Conservation (phyloP, 495 filamentous ascomycete species). For the Xylaria flabelliformis region DNA sequence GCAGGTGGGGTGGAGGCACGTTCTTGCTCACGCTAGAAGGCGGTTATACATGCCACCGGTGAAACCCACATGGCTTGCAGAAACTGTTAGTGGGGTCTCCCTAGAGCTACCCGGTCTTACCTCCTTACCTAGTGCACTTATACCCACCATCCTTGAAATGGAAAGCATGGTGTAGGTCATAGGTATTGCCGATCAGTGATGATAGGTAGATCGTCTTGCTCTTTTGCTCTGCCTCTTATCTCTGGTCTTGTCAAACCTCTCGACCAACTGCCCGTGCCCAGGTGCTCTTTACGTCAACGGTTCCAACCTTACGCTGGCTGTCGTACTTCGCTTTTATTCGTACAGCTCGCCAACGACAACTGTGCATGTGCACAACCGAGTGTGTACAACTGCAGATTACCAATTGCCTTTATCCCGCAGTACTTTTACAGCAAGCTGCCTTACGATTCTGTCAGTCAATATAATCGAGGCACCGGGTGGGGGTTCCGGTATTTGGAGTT, state of each 20-base stretch:
- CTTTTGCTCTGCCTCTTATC: background rate
- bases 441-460: background rate
- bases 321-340: background rate
- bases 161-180: constrained; percentile 2
- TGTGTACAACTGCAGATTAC: background rate
- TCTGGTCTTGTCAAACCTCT: background rate
- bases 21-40: constrained; percentile 11
- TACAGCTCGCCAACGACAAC: background rate
- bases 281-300: background rate
- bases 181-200: background rate
- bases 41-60: background rate
- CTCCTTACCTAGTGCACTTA: background rate
- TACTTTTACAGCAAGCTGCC: background rate
- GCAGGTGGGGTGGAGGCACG: constrained; percentile 1
- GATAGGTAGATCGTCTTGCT: background rate
- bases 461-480: constrained; percentile 5
- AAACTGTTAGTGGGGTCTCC: constrained; percentile 13
- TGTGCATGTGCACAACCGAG: background rate
- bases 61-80: constrained; percentile 27
- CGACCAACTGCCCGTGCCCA: background rate
- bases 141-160: constrained; percentile 8
- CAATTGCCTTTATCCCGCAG: constrained; percentile 9
- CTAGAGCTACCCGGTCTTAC: background rate
- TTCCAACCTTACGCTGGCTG: background rate
- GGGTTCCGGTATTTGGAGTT: constrained; percentile 22